Evolutionary conservation across 805 yeast species (phyloP).

Genomic region (Candida silvicultrix): DNA sequence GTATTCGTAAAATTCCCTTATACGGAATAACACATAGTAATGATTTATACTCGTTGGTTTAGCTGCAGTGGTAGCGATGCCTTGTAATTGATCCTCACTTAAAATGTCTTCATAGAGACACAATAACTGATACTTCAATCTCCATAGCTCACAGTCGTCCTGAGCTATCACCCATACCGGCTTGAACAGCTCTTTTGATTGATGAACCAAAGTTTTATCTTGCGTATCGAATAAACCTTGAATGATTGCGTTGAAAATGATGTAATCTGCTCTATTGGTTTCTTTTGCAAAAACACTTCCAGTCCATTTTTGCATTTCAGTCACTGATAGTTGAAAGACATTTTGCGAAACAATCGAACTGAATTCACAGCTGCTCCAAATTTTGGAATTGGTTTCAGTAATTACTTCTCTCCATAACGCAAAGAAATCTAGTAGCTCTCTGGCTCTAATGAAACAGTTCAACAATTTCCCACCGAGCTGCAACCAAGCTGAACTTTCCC

Average conservation of each 20-base stretch:
- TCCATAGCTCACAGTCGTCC: conserved; percentile 32
- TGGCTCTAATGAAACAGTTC: conserved; percentile 44
- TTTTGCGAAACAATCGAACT: conserved; percentile 31
- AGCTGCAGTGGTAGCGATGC: conserved; percentile 2
- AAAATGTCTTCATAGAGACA: conserved; percentile 39
- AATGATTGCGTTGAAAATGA: conserved; percentile 25
- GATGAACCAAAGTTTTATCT: conserved; percentile 21
- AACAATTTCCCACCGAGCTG: conserved; percentile 29
- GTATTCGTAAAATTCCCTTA: conserved; percentile 37
- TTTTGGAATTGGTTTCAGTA: conserved; percentile 4
- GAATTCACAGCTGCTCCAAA: conserved; percentile 22
- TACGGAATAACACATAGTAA: conserved; percentile 40
- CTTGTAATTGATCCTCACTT: conserved; percentile 18
- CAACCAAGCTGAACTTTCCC: conserved; percentile 1
- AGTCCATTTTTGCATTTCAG: not conserved
- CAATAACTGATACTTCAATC: conserved; percentile 38
- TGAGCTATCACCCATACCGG: conserved; percentile 19
- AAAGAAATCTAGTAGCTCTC: conserved; percentile 50
- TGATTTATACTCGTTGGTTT: conserved; percentile 4
- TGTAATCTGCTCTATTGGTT: conserved; percentile 17
- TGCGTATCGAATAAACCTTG: conserved; percentile 35
- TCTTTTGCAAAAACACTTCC: conserved; percentile 22
- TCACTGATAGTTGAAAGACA: conserved; percentile 36
- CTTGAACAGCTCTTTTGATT: conserved; percentile 18
- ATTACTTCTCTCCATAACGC: conserved; percentile 33